These are phyloP conservation scores for Gyromitra esculenta DNA, from an alignment of 2,329 filamentous ascomycete species.

Conservation along the genomic window DNA sequence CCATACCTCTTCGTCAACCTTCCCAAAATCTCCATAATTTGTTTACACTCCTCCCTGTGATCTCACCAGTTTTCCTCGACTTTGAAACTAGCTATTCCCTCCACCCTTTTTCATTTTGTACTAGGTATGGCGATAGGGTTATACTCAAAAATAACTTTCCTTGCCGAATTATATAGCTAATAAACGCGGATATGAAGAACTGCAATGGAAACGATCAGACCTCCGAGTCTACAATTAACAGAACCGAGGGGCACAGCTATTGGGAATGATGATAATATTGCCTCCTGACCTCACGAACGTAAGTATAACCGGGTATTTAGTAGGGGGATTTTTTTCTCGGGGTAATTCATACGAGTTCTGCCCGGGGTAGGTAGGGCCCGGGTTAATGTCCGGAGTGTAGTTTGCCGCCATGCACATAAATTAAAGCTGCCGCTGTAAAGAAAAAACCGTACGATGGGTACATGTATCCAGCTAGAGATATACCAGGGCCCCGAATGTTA, in stretches of 20 bases:
- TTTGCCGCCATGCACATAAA: not conserved
- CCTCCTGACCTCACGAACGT: not conserved
- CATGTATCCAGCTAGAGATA: too few species aligned
- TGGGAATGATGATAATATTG: not conserved
- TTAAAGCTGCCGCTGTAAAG: too few species aligned
- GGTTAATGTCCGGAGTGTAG: not conserved
- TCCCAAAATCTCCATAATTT: too few species aligned
- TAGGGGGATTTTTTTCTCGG: not conserved
- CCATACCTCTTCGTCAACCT: too few species aligned
- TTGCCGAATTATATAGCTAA: not conserved
- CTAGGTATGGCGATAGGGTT: too few species aligned
- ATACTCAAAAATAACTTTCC: not conserved
- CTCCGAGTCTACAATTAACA: not conserved
- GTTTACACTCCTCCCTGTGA: too few species aligned
- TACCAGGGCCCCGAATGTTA: too few species aligned
- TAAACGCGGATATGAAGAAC: not conserved
- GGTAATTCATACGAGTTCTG: not conserved
- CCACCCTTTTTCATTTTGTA: not conserved
- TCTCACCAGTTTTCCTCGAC: too few species aligned
- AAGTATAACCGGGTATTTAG: not conserved
- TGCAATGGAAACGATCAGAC: not conserved
- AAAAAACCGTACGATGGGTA: too few species aligned
- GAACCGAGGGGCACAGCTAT: not conserved
- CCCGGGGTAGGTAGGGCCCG: not conserved
- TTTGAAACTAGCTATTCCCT: too few species aligned